A percentile compares a stretch with the other conserved stretches of the same genome.
Evolutionary conservation across 257 asterid species (phyloP).

Genomic region (Solanum chaucha): DNA sequence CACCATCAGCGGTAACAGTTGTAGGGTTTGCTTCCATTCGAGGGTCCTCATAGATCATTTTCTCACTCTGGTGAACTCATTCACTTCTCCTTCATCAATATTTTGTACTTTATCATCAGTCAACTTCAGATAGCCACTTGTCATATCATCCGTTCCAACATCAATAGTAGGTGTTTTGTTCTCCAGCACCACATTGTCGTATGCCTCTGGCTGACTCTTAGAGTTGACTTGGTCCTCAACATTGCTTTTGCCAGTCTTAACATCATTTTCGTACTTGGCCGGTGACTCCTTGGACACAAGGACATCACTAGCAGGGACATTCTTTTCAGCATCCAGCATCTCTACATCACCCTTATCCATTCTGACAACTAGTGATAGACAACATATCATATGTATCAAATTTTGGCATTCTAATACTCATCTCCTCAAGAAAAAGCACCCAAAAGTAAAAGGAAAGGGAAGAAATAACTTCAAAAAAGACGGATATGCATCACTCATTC

Average conservation of each 20-base stretch:
- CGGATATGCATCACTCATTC: not conserved
- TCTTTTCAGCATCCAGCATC: not conserved
- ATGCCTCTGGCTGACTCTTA: too few relatives aligned
- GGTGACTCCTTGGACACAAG: too few relatives aligned
- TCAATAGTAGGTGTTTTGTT: not conserved
- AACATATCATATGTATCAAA: not conserved
- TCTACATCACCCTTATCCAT: constrained; percentile 38
- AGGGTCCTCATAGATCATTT: not conserved
- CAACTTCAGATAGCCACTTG: too few relatives aligned
- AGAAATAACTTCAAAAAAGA: not conserved
- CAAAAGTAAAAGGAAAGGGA: not conserved
- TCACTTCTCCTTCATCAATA: too few relatives aligned
- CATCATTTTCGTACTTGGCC: fast-evolving
- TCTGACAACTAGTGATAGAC: not conserved
- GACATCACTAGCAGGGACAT: not conserved
- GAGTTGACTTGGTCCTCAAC: too few relatives aligned
- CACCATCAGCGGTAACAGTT: too few relatives aligned
- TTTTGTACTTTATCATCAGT: too few relatives aligned
- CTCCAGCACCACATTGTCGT: too few relatives aligned
- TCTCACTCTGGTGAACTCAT: too few relatives aligned
- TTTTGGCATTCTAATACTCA: not conserved
- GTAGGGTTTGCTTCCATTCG: constrained; percentile 1
- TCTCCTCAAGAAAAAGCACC: not conserved
- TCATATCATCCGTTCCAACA: constrained; percentile 8
- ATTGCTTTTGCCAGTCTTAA: too few relatives aligned